Percentiles rank a stretch among this genome's conserved stretches.
Conservation (phyloP, 257 asterid species). For the Agastache rugosa region DNA sequence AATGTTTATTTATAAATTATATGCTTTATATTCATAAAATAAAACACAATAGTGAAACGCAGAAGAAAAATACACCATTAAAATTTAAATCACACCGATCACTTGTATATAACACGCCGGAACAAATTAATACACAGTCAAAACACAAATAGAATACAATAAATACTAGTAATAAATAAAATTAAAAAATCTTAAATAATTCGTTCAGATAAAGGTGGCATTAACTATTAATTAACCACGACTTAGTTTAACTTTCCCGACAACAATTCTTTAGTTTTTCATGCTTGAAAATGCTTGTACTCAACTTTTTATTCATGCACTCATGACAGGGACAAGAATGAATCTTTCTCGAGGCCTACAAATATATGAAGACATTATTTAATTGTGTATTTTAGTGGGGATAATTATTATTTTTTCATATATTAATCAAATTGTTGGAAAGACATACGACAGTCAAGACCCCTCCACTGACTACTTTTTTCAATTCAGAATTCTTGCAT, state of each 20-base stretch:
- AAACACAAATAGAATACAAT: background rate
- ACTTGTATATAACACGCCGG: too few relatives aligned
- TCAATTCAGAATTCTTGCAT: constrained; percentile 15
- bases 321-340: constrained; percentile 46
- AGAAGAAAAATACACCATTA: too few relatives aligned
- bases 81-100: too few relatives aligned
- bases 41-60: too few relatives aligned
- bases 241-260: constrained; percentile 37
- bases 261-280: constrained; percentile 39
- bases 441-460: constrained; percentile 32
- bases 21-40: too few relatives aligned
- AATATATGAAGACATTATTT: constrained; percentile 38
- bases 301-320: constrained; percentile 41
- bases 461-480: constrained; percentile 37
- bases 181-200: background rate
- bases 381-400: constrained; percentile 5
- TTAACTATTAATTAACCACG: background rate
- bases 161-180: background rate
- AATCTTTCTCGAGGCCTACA: constrained; percentile 65
- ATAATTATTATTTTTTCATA: background rate
- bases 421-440: constrained; percentile 33
- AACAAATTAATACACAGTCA: background rate
- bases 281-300: constrained; percentile 47
- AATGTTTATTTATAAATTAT: too few relatives aligned
- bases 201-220: background rate